A percentile compares a stretch with the other conserved stretches of the same genome.
These are phyloP conservation scores for Flammula alnicola DNA, from an alignment of 1,284 basidiomycete species.

Conservation along the genomic window DNA sequence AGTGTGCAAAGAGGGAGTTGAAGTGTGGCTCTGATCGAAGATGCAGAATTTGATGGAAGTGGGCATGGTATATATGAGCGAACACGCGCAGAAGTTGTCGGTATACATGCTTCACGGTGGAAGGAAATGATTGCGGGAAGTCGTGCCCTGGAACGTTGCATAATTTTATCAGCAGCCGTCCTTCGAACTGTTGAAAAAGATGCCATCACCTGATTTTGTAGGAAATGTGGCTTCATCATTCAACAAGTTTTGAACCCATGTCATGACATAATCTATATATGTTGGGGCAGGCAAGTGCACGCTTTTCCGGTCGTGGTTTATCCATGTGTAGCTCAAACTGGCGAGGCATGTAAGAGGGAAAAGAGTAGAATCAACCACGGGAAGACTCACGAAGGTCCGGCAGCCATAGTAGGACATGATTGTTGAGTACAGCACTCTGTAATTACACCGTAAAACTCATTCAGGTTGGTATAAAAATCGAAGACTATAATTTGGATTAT, in stretches of 20 bases:
- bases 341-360: constrained; percentile 7
- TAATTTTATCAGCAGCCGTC: neutral
- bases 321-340: constrained; percentile 97
- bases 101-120: constrained; percentile 96
- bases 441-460: constrained; percentile 96
- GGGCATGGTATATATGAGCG: constrained; percentile 96
- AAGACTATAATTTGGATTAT: constrained; percentile 60
- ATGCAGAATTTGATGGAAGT: constrained; percentile 92
- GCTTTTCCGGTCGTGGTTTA: constrained; percentile 93
- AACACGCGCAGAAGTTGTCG: constrained; percentile 96
- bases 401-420: constrained; percentile 92
- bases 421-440: constrained; percentile 94
- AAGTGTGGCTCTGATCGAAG: constrained; percentile 96
- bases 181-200: neutral
- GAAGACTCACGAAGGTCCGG: constrained; percentile 77
- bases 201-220: constrained; percentile 82
- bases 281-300: constrained; percentile 94
- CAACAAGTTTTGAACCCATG: constrained; percentile 94
- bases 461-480: constrained; percentile 96
- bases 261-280: constrained; percentile 99
- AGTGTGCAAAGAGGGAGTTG: constrained; percentile 98
- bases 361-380: constrained; percentile 6
- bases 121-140: constrained; percentile 89
- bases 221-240: constrained; percentile 95
- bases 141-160: constrained; percentile 76